Conservation (phyloP, 768 basidiomycete genomes). For the Cystofilobasidium capitatum region DNA sequence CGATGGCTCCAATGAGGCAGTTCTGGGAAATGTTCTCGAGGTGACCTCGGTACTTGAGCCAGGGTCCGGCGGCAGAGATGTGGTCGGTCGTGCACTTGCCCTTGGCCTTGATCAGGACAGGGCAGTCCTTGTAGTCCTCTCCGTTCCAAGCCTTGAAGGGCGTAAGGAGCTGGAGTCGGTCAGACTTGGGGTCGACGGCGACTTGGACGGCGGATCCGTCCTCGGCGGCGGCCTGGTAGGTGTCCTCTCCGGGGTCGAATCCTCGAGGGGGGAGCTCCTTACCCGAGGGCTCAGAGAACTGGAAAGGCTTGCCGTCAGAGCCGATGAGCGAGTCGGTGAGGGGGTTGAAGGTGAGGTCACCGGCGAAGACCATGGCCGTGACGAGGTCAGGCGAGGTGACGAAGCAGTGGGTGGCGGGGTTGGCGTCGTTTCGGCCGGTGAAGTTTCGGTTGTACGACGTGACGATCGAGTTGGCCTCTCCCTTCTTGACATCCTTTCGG, state of each 20-base stretch:
- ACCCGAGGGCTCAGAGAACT: slow-evolving; percentile 84
- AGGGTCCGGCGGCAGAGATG: slow-evolving; percentile 33
- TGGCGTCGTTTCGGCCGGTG: slow-evolving; percentile 98
- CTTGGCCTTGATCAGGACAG: slow-evolving; percentile 92
- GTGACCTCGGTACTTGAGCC: slow-evolving; percentile 33
- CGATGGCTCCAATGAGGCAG: slow-evolving; percentile 85
- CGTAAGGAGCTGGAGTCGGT: slow-evolving; percentile 80
- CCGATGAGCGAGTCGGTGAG: slow-evolving; percentile 79
- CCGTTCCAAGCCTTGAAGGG: slow-evolving; percentile 92
- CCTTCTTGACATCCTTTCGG: slow-evolving; percentile 90
- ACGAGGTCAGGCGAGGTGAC: slow-evolving; percentile 52
- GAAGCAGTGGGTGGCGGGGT: slow-evolving; percentile 81
- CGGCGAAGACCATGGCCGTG: slow-evolving; percentile 92
- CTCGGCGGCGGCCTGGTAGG: slow-evolving; percentile 85
- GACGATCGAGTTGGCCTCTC: slow-evolving; percentile 94
- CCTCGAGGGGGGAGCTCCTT: slow-evolving; percentile 88
- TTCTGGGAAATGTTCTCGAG: slow-evolving; percentile 49
- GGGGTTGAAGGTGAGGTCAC: slow-evolving; percentile 92
- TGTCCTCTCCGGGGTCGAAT: slow-evolving; percentile 93
- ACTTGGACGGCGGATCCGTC: slow-evolving; percentile 77
- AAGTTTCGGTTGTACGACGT: slow-evolving; percentile 99
- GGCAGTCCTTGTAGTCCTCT: slow-evolving; percentile 76
- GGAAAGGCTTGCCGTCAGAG: slow-evolving; percentile 90
- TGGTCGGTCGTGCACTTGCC: slow-evolving; percentile 75
- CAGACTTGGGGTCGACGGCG: slow-evolving; percentile 70